Evolutionary conservation across 1,284 basidiomycete genomes (phyloP).

Genomic region (Cutaneotrichosporon daszewskae): DNA sequence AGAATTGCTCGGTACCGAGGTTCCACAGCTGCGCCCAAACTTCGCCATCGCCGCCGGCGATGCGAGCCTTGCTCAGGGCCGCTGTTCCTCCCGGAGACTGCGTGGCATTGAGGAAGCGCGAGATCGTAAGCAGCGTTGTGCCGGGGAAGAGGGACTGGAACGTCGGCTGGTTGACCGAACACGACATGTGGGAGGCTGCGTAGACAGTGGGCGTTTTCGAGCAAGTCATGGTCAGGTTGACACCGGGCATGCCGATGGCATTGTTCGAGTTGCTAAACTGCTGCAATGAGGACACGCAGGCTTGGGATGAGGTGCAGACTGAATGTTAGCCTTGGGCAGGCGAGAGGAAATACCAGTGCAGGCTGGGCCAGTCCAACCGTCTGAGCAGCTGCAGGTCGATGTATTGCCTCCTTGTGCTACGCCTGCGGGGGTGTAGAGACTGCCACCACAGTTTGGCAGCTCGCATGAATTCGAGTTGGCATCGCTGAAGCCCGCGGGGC

Average conservation of each 20-base stretch:
- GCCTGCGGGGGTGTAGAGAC: slow-evolving; percentile 54
- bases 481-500: slow-evolving; percentile 58
- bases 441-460: slow-evolving; percentile 65
- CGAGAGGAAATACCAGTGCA: slow-evolving; percentile 56
- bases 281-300: slow-evolving; percentile 19
- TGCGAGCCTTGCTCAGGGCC: slow-evolving; percentile 11
- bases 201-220: slow-evolving; percentile 28
- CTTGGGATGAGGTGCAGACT: slow-evolving; percentile 31
- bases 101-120: slow-evolving; percentile 63
- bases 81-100: slow-evolving; percentile 55
- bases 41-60: slow-evolving; percentile 54
- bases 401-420: slow-evolving; percentile 50
- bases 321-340: not conserved
- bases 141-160: slow-evolving; percentile 67
- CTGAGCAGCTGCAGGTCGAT: slow-evolving; percentile 61
- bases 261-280: slow-evolving; percentile 8
- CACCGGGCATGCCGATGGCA: slow-evolving; percentile 4
- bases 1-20: slow-evolving; percentile 72
- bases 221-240: slow-evolving; percentile 28
- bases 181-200: slow-evolving; percentile 33
- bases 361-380: slow-evolving; percentile 67
- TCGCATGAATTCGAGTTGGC: slow-evolving; percentile 22
- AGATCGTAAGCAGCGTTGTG: slow-evolving; percentile 63
- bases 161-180: slow-evolving; percentile 62
- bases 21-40: slow-evolving; percentile 74